These are phyloP conservation scores for Globisporangium lucens DNA, from an alignment of 352 stramenopile species.

Conservation along the genomic window DNA sequence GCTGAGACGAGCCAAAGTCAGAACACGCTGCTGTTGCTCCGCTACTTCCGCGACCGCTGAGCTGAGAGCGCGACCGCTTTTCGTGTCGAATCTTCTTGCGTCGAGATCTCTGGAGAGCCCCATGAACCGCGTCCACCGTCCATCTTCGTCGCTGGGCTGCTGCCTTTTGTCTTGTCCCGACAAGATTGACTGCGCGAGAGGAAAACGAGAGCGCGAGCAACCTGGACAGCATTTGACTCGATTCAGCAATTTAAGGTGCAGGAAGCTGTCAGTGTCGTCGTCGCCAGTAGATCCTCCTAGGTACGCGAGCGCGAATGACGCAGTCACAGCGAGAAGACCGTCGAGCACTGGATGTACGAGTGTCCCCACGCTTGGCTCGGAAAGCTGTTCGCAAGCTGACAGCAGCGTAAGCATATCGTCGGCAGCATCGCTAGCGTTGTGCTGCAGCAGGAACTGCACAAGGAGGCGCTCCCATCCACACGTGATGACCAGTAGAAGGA, in stretches of 20 bases:
- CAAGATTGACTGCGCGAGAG: background rate
- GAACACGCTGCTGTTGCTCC: slow-evolving; percentile 7
- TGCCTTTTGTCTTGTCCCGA: background rate
- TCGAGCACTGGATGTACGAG: slow-evolving; percentile 1
- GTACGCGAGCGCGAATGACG: slow-evolving; percentile 1
- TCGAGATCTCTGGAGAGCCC: slow-evolving; percentile 4
- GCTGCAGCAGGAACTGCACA: slow-evolving; percentile 30
- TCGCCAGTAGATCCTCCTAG: background rate
- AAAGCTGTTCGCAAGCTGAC: background rate
- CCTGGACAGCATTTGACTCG: background rate
- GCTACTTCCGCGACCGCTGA: background rate
- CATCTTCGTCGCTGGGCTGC: background rate
- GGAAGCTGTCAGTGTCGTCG: background rate
- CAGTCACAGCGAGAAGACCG: background rate
- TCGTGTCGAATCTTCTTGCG: slow-evolving; percentile 1
- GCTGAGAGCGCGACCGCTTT: slow-evolving; percentile 9
- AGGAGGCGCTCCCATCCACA: slow-evolving; percentile 31
- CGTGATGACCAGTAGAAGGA: slow-evolving; percentile 26
- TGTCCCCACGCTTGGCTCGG: background rate
- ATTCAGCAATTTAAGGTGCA: background rate
- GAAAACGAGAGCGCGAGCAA: background rate
- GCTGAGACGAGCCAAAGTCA: background rate
- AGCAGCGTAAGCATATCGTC: slow-evolving; percentile 19
- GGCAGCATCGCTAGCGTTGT: slow-evolving; percentile 26
- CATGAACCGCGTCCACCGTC: slow-evolving; percentile 5